Base-by-base conservation (phyloP, 441 rosid species). In the Aquilaria agallochum region DNA sequence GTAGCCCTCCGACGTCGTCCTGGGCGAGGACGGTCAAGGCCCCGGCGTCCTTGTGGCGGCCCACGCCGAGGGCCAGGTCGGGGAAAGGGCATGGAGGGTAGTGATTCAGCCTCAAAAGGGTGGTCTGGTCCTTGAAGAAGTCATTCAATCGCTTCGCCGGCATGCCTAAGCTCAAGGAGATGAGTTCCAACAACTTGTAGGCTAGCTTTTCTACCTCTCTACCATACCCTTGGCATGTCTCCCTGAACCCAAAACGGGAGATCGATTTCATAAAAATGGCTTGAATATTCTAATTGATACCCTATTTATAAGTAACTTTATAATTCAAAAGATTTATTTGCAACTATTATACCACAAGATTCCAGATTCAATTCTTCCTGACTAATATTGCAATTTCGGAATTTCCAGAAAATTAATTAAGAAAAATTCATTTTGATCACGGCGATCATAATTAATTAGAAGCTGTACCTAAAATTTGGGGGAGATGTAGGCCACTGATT, bases 81-180 rank as follows among this genome's bases (percentile, higher is more conserved):
- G 98, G 95, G 14, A 70, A 47, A 48, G 95, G 96, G 65, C 98
- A 89, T 27, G 98, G 88, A 42, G 95, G 96, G 66, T 89, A 92
- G 77, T 73, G 69, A 59, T 92, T 89, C 36, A 89, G 58, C 63
- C 95, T 80, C 3, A 83, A 34, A 58, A 85, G 79, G 69, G 80
- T 79, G 48, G 70, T 80, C 61, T 85, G 95, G 12, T 80, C 88
- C 64, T 79, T 76, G 71, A 87, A 92, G 73, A 62, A 83, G 63
- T 77, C 85, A 33, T 69, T 50, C 10, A 89, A 68, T 54, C 80
- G 63, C 7, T 84, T 60, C 20, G 76, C 74, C 11, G 73, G 74
- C 67, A 89, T 75, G 27, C 94, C 86, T 75, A 92, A 68, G 82
- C 96, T 86, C 69, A 76, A 52, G 42, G 84, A 74, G 13, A 89